A percentile compares a stretch with the other conserved stretches of the same genome.
Conservation (phyloP, 2,329 filamentous ascomycete genomes). For the Colletotrichum brevisporum region DNA sequence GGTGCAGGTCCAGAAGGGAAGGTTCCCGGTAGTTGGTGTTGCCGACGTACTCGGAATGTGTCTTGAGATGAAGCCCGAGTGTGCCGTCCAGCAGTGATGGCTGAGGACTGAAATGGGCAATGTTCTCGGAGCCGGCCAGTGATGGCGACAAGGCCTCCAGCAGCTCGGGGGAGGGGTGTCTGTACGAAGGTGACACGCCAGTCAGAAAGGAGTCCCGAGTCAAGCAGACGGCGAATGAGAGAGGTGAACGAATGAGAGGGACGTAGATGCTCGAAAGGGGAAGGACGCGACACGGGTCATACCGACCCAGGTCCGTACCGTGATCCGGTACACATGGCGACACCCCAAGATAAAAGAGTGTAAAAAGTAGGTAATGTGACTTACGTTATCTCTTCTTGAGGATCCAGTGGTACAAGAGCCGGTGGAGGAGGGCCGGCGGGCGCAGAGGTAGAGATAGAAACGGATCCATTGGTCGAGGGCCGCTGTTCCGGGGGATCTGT, state of each 20-base stretch:
- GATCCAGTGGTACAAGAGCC: constrained; percentile 34
- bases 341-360: background rate
- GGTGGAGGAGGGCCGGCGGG: constrained; percentile 27
- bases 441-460: constrained; percentile 19
- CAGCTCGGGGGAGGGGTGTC: constrained; percentile 40
- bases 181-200: constrained; percentile 11
- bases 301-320: background rate
- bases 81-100: constrained; percentile 55
- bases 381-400: constrained; percentile 41
- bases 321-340: background rate
- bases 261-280: constrained; percentile 11
- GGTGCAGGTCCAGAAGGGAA: constrained; percentile 68
- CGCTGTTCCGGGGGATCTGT: constrained; percentile 43
- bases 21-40: constrained; percentile 72
- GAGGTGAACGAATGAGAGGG: constrained; percentile 16
- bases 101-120: constrained; percentile 31
- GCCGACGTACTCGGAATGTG: constrained; percentile 73
- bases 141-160: constrained; percentile 40
- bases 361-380: constrained; percentile 13
- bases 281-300: constrained; percentile 8
- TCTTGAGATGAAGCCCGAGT: constrained; percentile 69
- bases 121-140: constrained; percentile 38
- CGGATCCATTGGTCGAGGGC: constrained; percentile 37
- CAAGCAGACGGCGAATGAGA: background rate
- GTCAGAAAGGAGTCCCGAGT: constrained; percentile 13